Base-by-base conservation (phyloP, 1,284 basidiomycete genomes). In the Peniophora sp. region DNA sequence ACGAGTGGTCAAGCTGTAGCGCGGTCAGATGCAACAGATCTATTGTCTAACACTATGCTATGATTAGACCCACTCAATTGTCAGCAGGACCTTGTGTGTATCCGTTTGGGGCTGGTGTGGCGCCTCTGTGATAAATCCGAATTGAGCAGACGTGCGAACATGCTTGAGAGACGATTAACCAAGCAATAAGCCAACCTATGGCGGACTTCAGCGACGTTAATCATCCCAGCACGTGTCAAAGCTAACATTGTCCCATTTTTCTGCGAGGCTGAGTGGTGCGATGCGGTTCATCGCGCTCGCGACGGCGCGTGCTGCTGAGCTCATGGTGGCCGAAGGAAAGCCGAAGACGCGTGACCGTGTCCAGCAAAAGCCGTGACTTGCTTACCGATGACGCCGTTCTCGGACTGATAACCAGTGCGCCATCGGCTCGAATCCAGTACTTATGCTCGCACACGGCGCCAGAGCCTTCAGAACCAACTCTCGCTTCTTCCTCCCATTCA, bases 241-340 rank as follows among this genome's bases (percentile, higher is more conserved):
- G 63, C 87, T 68, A 57, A 94, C 92, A 69, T 95, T 95, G 63
- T 96, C 92, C 92, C 92, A 96, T 56, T 79, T 83, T 59, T 83
- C 92, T 14, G 92, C 92, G 3, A 95, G 74, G 49, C 79, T 72
- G n/a, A 92, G 75, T 3, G 92, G 92, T 1, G 92, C 90, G 56
- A 96, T 87, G 43, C 84, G 79, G 56, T 89, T 83, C 81, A 91
- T 84, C 0, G 80, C 79, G 38, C 66, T 72, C 60, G 75, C 77
- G 12, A 81, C 75, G 38, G 72, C 67, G 62, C 75, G 79, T n/a
- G 79, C 63, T 47, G 71, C 57, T 2, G 69, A 66, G 65, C 53
- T 50, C 22, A 41, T 46, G 19, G 32, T 22, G 17, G 23, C 23
- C n/a, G 45, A 20, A 14, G 12, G 44, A 23, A 46, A 22, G 27